Evolutionary conservation across 2,329 filamentous ascomycete species (phyloP).

Genomic region (Aspergillus sp.): DNA sequence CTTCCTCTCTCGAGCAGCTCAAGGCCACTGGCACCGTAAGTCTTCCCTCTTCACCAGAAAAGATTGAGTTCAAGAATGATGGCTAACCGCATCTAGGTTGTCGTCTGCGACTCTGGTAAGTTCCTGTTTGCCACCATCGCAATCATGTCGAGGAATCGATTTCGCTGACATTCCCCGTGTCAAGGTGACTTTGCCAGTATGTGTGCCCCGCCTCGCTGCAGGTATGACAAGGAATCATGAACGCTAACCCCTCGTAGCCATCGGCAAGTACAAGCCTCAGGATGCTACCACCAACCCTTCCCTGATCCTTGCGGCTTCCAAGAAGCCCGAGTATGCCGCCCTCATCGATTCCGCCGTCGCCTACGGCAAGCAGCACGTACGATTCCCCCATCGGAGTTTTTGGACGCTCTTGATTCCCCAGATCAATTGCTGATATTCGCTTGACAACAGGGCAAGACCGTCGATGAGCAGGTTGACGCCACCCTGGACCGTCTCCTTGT

Average conservation of each 20-base stretch:
- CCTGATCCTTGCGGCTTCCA: conserved; percentile 94
- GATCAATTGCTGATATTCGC: conserved; percentile 1
- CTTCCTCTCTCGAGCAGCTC: conserved; percentile 90
- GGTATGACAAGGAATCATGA: background rate
- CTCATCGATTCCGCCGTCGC: conserved; percentile 82
- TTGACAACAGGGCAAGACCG: conserved; percentile 49
- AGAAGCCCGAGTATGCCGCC: conserved; percentile 94
- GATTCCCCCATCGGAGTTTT: conserved; percentile 31
- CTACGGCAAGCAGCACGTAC: conserved; percentile 71
- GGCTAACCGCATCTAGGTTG: conserved; percentile 58
- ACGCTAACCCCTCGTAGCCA: conserved; percentile 56
- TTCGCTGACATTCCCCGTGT: conserved; percentile 19
- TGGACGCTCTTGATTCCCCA: background rate
- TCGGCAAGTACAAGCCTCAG: conserved; percentile 99
- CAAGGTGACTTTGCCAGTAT: conserved; percentile 74
- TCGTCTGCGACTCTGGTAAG: conserved; percentile 95
- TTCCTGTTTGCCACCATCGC: conserved; percentile 14
- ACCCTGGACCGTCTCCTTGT: conserved; percentile 93
- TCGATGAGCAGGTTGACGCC: conserved; percentile 82
- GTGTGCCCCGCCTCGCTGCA: conserved; percentile 36
- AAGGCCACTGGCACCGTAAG: conserved; percentile 95
- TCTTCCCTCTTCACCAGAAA: conserved; percentile 28
- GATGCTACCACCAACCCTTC: conserved; percentile 99
- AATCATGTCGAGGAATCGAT: conserved; percentile 18
- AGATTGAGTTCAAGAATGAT: background rate